Evolutionary conservation across 805 yeast species (phyloP), one percentile per base, ranked within the genome.

Genomic region (Lachancea mirantina): DNA sequence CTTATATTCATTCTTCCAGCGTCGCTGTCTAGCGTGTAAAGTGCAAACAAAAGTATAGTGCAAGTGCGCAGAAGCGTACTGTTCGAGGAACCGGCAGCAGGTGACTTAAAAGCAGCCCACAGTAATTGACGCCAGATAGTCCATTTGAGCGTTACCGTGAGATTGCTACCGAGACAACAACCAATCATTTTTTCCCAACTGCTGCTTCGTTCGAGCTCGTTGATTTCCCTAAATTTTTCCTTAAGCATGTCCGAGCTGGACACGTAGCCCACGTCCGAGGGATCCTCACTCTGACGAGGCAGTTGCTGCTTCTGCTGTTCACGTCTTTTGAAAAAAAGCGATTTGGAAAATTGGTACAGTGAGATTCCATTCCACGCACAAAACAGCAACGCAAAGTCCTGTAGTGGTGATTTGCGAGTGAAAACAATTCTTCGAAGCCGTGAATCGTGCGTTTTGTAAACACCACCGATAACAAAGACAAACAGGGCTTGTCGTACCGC

Each of bases 121-220:
- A 45, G 31, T 5, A 47, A 27, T 26, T 47, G 51, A 25, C 54
- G 42, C 57, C 56, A 50, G 3, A 48, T 22, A 4, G 54, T 35
- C 57, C 57, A 52, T 40, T 47, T 46, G 5, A 52, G 14, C 23
- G 50, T 36, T 8, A 50, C 50, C 4, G 40, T 18, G 3, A 50
- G 38, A 28, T 49, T 49, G 8, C 36, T 34, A 7, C 48, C 38
- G 8, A 50, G n/a, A 17, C 40, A 37, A 5, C 53, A 50, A 22
- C 46, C 42, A 30, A 49, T 34, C 5, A 47, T 8, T 14, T 37
- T 42, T 16, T 53, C 57, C 17, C 43, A 28, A 4, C 42, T 14
- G 1, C 51, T 29, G 17, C 34, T 34, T 8, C 39, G 38, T 15
- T 40, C 37, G 5, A 52, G 22, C 28, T 51, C 55, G 21, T 49